Evolutionary conservation across 2,329 filamentous ascomycete genomes (phyloP), one percentile per base, ranked within the genome.

Genomic region (Sporothrix humicola): DNA sequence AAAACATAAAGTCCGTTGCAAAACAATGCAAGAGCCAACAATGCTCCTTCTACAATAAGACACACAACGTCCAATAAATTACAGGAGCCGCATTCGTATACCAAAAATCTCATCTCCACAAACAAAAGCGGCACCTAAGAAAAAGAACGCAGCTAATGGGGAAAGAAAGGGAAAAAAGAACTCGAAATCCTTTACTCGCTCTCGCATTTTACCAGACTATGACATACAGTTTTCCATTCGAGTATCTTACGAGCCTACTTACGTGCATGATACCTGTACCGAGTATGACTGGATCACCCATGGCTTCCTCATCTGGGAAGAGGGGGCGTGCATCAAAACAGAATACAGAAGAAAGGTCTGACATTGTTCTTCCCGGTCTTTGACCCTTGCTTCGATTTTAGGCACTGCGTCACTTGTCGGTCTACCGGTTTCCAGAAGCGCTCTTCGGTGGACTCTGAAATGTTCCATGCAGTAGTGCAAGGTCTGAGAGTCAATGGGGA

Each of bases 391-490:
- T 52, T 58, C 17, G 50, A 70, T 44, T 59, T 37, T 58, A 42
- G 68, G 68, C 68, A 31, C 31, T 58, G 52, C 68, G 8, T 56
- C 17, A 26, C 17, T 59, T n/a, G 54, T 48, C 54, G 42, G 37
- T 48, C 42, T 48, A 23, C 54, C 37, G 63, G n/a, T 23, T 74
- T 71, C 73, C 66, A 73, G 71, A 73, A 74, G 31, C 37, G 46
- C 48, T 44, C 13, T n/a, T 74, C 73, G 73, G 73, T 74, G 68
- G 71, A 31, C 73, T 52, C 46, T n/a, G 31, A 4, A 10, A 37
- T 31, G n/a, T 66, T 72, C 59, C 42, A 69, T 73, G 72, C 72
- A 63, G 72, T 73, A 63, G 72, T 69, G 72, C 54, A 17, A n/a
- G 54, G 68, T 23, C 66, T 17, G 23, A 23, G 10, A 52, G 15